Base-by-base conservation (phyloP, 768 basidiomycete species). In the Inosperma sp. region DNA sequence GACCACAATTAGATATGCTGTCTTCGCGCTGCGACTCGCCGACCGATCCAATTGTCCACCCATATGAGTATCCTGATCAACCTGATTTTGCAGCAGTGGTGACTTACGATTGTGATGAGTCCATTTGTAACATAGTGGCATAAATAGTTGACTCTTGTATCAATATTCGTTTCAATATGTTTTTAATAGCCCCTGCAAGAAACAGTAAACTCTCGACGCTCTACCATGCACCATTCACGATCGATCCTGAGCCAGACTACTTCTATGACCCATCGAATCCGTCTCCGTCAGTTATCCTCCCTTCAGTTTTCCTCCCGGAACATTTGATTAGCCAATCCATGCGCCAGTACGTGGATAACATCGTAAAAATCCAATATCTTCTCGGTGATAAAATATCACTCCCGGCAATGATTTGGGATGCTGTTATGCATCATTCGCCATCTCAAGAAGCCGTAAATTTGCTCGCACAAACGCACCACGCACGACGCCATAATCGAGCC, bases 301-400 rank as follows among this genome's bases (percentile, higher is more conserved):
- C 54, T 14, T 52, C 59, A 9, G 46, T 44, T 13, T 52, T 50
- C 19, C 22, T 63, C 10, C 57, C 64, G 7, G 45, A 31, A 27
- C 52, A 59, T 46, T 7, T 65, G n/a, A 42, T 65, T 43, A 61
- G 70, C 49, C 41, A 62, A 2, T 62, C 70, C 5, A 52, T 75
- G 33, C 52, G 61, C 9, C 59, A 81, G 48, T 89, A 90, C 62
- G 74, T 85, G 60, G 62, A 70, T 37, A 71, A 79, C 35, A 84
- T 89, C 27, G 74, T 88, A 46, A 72, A 72, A 30, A 75, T 81
- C 51, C 86, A 89, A 59, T 90, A 88, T 60, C 68, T 87, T 3
- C 77, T 88, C 45, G 83, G 82, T 2, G 83, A 81, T 63, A 63
- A 67, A 5, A 61, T 68, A 5, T 70, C 73, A 33, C 67, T 76